phyloP scores from a whole-genome alignment of 805 yeast species.

The Lachancea lanzarotensis region DNA sequence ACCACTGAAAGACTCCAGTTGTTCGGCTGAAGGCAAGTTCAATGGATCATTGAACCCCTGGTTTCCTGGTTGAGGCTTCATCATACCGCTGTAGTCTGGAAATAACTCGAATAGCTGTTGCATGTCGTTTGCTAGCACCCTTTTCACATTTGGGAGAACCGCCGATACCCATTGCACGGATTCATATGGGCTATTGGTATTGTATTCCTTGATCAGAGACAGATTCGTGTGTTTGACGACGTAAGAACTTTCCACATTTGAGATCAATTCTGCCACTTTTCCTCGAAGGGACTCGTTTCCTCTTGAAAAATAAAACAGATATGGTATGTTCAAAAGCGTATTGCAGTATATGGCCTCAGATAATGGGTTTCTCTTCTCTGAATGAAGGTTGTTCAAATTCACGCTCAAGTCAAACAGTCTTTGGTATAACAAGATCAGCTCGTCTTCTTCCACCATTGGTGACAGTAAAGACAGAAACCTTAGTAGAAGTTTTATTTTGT shows the following conservation, averaged over 20 bases:
- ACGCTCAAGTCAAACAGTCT: slow-evolving; percentile 51
- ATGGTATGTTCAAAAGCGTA: slow-evolving; percentile 60
- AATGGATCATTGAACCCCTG: slow-evolving; percentile 31
- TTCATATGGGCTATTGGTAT: slow-evolving; percentile 40
- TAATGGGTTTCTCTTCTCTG: slow-evolving; percentile 44
- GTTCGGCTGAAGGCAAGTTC: slow-evolving; percentile 34
- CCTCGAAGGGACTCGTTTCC: slow-evolving; percentile 24
- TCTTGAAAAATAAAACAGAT: slow-evolving; percentile 42
- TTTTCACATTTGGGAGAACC: slow-evolving; percentile 45
- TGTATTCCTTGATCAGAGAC: slow-evolving; percentile 24
- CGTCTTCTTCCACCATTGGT: slow-evolving; percentile 52
- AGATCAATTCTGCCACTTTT: slow-evolving; percentile 41
- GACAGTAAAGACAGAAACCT: slow-evolving; percentile 64
- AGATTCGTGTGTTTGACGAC: slow-evolving; percentile 17
- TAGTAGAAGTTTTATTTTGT: slow-evolving; percentile 59
- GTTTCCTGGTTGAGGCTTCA: slow-evolving; percentile 27
- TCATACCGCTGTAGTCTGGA: slow-evolving; percentile 35
- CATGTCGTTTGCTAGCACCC: slow-evolving; percentile 38
- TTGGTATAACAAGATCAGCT: slow-evolving; percentile 41
- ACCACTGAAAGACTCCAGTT: slow-evolving; percentile 28
- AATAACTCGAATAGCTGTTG: slow-evolving; percentile 34
- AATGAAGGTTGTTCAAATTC: slow-evolving; percentile 41
- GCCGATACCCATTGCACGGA: slow-evolving; percentile 44
- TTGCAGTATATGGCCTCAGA: slow-evolving; percentile 65
- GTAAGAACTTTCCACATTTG: slow-evolving; percentile 35